phyloP scores from a whole-genome alignment of 2,329 filamentous ascomycete genomes.

The Tolypocladium sp. region DNA sequence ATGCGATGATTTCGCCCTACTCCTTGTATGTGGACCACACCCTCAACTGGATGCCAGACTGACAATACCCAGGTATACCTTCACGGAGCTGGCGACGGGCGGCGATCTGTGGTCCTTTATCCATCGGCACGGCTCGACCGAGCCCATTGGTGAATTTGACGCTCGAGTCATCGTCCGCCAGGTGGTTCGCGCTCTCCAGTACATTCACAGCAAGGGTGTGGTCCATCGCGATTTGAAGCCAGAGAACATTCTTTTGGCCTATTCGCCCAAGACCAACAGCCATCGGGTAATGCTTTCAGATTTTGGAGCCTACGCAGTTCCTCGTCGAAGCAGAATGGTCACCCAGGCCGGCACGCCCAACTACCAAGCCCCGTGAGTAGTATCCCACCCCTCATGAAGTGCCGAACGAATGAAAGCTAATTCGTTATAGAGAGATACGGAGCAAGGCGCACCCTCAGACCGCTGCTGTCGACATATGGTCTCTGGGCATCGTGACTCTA shows the following conservation, averaged over 20 bases:
- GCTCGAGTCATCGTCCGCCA: conserved; percentile 36
- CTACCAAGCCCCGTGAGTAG: conserved; percentile 41
- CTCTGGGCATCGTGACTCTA: conserved; percentile 37
- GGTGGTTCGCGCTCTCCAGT: conserved; percentile 33
- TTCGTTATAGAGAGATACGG: conserved; percentile 27
- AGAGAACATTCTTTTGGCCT: conserved; percentile 42
- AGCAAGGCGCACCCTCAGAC: conserved; percentile 16
- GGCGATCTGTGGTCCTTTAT: conserved; percentile 44
- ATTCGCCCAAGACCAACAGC: conserved; percentile 31
- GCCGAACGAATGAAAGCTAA: background rate
- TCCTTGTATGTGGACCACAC: conserved; percentile 28
- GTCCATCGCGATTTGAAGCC: conserved; percentile 46
- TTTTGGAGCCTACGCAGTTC: conserved; percentile 38
- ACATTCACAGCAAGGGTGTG: conserved; percentile 39
- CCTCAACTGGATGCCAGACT: background rate
- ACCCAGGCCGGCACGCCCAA: conserved; percentile 34
- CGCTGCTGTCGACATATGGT: conserved; percentile 40
- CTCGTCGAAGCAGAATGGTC: conserved; percentile 30
- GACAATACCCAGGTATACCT: conserved; percentile 34
- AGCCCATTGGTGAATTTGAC: conserved; percentile 28
- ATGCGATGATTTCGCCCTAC: conserved; percentile 38
- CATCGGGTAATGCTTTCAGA: conserved; percentile 41
- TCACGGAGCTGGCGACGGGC: conserved; percentile 47
- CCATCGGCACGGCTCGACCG: conserved; percentile 16
- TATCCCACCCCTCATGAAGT: background rate